These are phyloP conservation scores for Acmispon strigosus DNA, from an alignment of 306 rosid species.

Conservation along the genomic window DNA sequence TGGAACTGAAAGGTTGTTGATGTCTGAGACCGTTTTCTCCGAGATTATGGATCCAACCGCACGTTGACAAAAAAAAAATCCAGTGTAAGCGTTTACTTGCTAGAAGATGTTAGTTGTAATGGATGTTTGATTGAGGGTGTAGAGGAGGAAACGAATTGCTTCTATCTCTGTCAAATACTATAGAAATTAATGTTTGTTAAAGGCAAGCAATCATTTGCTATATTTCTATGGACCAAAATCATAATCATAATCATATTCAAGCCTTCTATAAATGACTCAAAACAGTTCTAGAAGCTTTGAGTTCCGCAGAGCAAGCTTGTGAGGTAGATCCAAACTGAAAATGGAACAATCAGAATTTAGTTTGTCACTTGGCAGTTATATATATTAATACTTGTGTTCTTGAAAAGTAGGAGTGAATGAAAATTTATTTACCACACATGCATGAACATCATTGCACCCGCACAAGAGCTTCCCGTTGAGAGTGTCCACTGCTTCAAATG, in stretches of 20 bases:
- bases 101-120: too few species aligned
- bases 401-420: neutral
- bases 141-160: too few species aligned
- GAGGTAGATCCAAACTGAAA: constrained; percentile 47
- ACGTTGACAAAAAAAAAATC: neutral
- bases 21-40: constrained; percentile 20
- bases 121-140: too few species aligned
- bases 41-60: constrained; percentile 27
- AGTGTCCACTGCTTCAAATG: constrained; percentile 64
- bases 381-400: neutral
- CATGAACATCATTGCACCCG: constrained; percentile 49
- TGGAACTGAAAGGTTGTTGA: neutral
- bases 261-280: too few species aligned
- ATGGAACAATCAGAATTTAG: neutral
- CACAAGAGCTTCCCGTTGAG: constrained; percentile 68
- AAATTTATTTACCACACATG: constrained; percentile 42
- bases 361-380: neutral
- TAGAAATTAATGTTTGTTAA: too few species aligned
- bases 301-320: constrained; percentile 24
- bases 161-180: too few species aligned
- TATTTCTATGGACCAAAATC: too few species aligned
- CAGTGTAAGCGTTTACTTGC: neutral
- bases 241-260: too few species aligned
- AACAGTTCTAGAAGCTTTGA: too few species aligned
- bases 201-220: too few species aligned